Base-by-base conservation (phyloP, 2,329 filamentous ascomycete genomes). In the Ophiosphaerella narmari region DNA sequence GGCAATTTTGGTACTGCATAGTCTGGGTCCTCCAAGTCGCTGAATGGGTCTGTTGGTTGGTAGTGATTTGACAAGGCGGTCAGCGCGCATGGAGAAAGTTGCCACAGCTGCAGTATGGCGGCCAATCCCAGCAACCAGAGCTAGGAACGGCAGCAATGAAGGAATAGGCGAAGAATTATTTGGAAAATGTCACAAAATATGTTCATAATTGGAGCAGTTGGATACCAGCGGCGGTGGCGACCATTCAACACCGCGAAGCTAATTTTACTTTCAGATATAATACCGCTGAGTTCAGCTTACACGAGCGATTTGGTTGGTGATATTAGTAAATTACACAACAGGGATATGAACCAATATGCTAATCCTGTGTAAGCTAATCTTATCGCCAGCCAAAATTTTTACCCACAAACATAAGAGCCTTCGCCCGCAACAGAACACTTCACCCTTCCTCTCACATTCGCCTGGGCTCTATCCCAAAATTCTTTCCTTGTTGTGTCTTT, bases 401-500 rank as follows among this genome's bases (percentile, higher is more conserved):
- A 52, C 57, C 57, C 52, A 58, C 59, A 51, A 54, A 60, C 26
- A 29, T 29, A 67, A 62, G 60, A 61, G 57, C 55, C 58, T 53
- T 46, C 43, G 47, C 48, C 57, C 59, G 51, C 57, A 53, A 54
- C 32, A 50, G 45, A 34, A n/a, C 16, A 32, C 43, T 29, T 34
- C 48, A 51, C 55, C 55, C 58, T 59, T 49, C 63, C 46, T 52
- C 18, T 62, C 59, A 54, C 58, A 29, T 62, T 54, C 47, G 50
- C 57, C 54, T 61, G 52, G 54, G 59, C 54, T 21, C 18, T 50
- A 40, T 59, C 52, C 52, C 52, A 58, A 57, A 60, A 58, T 63
- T 61, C 50, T 65, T 67, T 70, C 62, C 54, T 63, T 61, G 46
- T 58, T 63, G 51, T 62, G 57, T 65, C 55, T 58, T 58, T 63